phyloP scores from a whole-genome alignment of 2,329 filamentous ascomycete genomes.

The Verticillium nubilum region DNA sequence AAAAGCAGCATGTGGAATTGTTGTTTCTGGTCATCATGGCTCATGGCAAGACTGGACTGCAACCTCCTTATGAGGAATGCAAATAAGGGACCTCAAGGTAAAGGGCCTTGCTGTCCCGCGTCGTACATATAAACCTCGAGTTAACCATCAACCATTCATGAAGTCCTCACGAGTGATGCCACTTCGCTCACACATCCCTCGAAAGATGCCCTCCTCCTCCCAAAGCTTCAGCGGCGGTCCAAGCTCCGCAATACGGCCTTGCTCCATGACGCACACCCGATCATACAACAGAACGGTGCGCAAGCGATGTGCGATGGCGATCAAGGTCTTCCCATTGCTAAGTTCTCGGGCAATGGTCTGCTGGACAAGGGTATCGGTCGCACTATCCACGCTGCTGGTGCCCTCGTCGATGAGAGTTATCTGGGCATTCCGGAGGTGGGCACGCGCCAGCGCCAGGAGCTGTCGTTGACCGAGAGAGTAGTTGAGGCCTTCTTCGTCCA shows the following conservation, averaged over 20 bases:
- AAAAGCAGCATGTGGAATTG: no score
- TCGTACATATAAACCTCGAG: no score
- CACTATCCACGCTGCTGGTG: conserved; percentile 88
- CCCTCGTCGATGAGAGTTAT: conserved; percentile 98
- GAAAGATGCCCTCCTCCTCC: conserved; percentile 68
- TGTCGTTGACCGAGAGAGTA: conserved; percentile 94
- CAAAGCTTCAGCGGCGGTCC: conserved; percentile 72
- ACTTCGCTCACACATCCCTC: conserved; percentile 82
- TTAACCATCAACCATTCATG: background rate
- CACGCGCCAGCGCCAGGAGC: conserved; percentile 88
- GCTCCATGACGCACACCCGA: conserved; percentile 94
- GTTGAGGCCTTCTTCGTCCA: conserved; percentile 93
- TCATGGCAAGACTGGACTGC: no score
- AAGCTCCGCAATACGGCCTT: conserved; percentile 80
- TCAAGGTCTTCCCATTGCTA: conserved; percentile 74
- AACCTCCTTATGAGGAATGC: no score
- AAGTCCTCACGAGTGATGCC: conserved; percentile 62
- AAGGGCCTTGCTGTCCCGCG: no score
- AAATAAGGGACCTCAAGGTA: no score
- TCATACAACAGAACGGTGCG: conserved; percentile 93
- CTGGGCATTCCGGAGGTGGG: conserved; percentile 77
- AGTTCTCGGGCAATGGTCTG: conserved; percentile 80
- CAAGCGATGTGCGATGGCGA: conserved; percentile 89
- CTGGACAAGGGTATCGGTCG: conserved; percentile 95
- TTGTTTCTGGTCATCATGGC: no score